These are phyloP conservation scores for Alternaria postmessia DNA, from an alignment of 2,329 filamentous ascomycete genomes.

Conservation along the genomic window DNA sequence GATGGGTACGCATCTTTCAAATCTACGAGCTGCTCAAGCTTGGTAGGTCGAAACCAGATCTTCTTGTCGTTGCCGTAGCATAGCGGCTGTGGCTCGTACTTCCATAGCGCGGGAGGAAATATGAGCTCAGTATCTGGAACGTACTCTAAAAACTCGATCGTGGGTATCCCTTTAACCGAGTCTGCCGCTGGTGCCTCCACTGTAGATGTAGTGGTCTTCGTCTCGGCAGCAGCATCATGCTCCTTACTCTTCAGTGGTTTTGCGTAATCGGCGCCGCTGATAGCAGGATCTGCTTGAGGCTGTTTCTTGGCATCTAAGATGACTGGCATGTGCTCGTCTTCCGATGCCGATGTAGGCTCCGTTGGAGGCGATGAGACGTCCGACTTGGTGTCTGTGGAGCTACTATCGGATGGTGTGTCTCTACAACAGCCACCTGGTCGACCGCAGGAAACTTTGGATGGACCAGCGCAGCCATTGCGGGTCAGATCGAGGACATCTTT, in stretches of 20 bases:
- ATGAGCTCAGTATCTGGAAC: constrained; percentile 91
- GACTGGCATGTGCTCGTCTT: constrained; percentile 39
- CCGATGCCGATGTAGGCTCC: constrained; percentile 35
- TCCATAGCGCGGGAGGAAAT: constrained; percentile 84
- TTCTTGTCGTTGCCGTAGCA: constrained; percentile 93
- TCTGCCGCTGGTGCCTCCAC: constrained; percentile 52
- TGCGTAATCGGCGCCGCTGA: constrained; percentile 45
- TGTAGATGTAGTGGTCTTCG: constrained; percentile 55
- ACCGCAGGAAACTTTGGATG: constrained; percentile 45
- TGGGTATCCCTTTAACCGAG: constrained; percentile 63
- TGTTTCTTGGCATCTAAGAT: constrained; percentile 32
- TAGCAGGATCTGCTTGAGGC: constrained; percentile 27
- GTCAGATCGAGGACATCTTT: constrained; percentile 38
- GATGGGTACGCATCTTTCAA: constrained; percentile 85
- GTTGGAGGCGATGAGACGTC: constrained; percentile 40
- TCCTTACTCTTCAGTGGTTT: constrained; percentile 49
- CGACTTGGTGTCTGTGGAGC: constrained; percentile 39
- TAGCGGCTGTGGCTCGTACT: constrained; percentile 78
- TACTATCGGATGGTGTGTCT: constrained; percentile 42
- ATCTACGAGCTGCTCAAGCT: constrained; percentile 81
- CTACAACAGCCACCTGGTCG: constrained; percentile 51
- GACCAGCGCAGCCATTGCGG: constrained; percentile 32
- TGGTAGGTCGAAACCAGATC: constrained; percentile 89
- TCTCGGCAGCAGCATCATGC: constrained; percentile 53
- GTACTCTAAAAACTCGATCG: constrained; percentile 84